phyloP scores from a whole-genome alignment of 176 grass and related monocot species.

The Musa beccarii region DNA sequence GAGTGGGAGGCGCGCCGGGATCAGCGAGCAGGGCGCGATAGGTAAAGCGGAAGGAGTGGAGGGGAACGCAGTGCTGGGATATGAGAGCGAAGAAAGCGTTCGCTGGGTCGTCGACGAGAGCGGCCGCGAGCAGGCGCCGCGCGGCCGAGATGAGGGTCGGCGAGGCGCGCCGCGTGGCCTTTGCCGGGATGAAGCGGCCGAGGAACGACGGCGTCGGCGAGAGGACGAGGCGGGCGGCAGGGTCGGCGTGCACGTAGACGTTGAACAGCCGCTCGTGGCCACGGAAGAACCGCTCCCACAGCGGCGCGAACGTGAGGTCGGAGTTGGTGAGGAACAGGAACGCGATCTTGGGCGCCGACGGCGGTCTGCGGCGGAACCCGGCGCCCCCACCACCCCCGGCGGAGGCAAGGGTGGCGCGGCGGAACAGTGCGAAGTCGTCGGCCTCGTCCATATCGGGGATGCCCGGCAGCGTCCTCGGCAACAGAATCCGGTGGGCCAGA shows the following conservation, averaged over 20 bases:
- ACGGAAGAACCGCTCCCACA: conserved; percentile 76
- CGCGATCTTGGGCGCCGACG: conserved; percentile 47
- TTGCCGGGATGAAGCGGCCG: conserved; percentile 43
- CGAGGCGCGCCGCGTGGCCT: conserved; percentile 64
- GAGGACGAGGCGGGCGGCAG: conserved; percentile 16
- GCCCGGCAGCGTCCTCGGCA: conserved; percentile 57
- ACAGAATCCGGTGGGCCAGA: conserved; percentile 56
- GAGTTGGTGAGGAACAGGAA: conserved; percentile 86
- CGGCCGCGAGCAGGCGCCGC: conserved; percentile 70
- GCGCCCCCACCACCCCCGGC: conserved; percentile 17
- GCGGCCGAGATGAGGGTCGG: conserved; percentile 84
- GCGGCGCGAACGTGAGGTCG: conserved; percentile 65
- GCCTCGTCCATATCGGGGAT: conserved; percentile 86
- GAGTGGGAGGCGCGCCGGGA: background rate
- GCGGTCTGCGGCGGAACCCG: conserved; percentile 15
- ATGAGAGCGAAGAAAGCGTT: conserved; percentile 80
- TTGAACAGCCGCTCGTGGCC: conserved; percentile 50
- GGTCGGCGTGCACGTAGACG: conserved; percentile 85
- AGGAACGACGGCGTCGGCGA: conserved; percentile 41
- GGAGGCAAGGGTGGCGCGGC: conserved; percentile 70
- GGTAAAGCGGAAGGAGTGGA: conserved; percentile 48
- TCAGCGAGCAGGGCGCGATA: conserved; percentile 41
- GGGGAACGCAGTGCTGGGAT: conserved; percentile 77
- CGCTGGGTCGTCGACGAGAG: conserved; percentile 60
- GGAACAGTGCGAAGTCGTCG: conserved; percentile 84